Conservation (phyloP, 2,329 filamentous ascomycete species). For the Phaeosphaeria sp. region DNA sequence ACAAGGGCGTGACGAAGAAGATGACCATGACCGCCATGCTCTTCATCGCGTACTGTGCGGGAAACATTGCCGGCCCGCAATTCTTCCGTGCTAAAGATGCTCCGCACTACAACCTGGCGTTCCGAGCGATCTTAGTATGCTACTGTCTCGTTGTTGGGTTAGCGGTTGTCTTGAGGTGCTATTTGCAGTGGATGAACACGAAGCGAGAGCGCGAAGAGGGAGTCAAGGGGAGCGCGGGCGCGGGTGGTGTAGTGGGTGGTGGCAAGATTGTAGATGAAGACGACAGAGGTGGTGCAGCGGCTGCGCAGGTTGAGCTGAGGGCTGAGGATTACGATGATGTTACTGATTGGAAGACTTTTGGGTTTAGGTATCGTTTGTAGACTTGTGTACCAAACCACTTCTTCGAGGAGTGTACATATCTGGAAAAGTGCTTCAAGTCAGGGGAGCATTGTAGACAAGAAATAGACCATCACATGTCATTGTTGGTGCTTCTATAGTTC, state of each 20-base stretch:
- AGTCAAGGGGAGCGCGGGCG: conserved; percentile 26
- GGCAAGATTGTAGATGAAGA: conserved; percentile 18
- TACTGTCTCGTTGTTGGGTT: conserved; percentile 43
- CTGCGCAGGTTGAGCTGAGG: conserved; percentile 15
- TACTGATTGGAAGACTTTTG: conserved; percentile 33
- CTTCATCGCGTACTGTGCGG: conserved; percentile 46
- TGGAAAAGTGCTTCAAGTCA: too few relatives aligned
- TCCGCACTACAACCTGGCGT: conserved; percentile 25
- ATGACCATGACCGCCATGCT: conserved; percentile 46
- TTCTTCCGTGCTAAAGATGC: conserved; percentile 22
- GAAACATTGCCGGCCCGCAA: conserved; percentile 41
- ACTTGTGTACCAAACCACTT: too few relatives aligned
- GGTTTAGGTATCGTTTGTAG: conserved; percentile 33
- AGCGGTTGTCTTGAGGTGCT: conserved; percentile 23
- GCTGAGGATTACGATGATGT: conserved; percentile 34
- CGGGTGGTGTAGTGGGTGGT: conserved; percentile 23
- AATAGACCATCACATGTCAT: too few relatives aligned
- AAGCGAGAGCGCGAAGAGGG: conserved; percentile 27
- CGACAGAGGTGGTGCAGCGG: conserved; percentile 6
- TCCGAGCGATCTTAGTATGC: conserved; percentile 39
- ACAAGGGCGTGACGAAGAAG: conserved; percentile 48
- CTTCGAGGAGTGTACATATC: too few relatives aligned
- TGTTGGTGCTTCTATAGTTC: conserved; percentile 41
- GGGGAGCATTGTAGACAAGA: too few relatives aligned
- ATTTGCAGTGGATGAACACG: conserved; percentile 26